Base-by-base conservation (phyloP, 2,329 filamentous ascomycete species). In the Pseudogymnoascus sp. region DNA sequence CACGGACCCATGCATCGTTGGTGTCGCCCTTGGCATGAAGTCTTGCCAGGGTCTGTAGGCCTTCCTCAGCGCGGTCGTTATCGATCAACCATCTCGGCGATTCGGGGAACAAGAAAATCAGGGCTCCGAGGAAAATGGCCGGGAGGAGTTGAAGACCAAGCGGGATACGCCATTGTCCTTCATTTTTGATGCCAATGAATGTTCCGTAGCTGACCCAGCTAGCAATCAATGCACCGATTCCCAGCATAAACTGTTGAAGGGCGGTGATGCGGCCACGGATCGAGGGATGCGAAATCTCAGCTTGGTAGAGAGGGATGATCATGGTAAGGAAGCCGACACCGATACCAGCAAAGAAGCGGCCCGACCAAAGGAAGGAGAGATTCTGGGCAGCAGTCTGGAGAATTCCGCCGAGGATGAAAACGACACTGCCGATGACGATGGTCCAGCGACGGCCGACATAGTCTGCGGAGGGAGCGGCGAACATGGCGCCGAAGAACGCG, bases 201-300 rank as follows among this genome's bases (percentile, higher is more conserved):
- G 76, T 77, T 49, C 86, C 90, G 65, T 86, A 93, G 0, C 84
- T 85, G 58, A 89, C 84, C 89, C 89, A 92, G 0, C 85, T 81
- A 0, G 90, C 90, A 14, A 86, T 76, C 1, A 94, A 80, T 14
- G 88, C 78, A 62, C 90, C 90, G 28, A 93, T 82, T 1, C 89
- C 90, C 60, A 93, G 73, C 89, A 92, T 92, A 71, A 92, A 92
- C 69, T 92, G 90, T 72, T 92, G 90, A 3, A 93, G 78, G 30
- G 85, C 83, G 0, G 89, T 92, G 33, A 94, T 63, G 65, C 86
- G 79, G 11, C 90, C 90, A 72, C 90, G 84, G 69, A 93, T 93
- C 63, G 81, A 82, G 1, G 90, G 90, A 71, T 93, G 90, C 3
- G 87, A 86, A 23, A 93, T 80, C 70, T 94, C 90, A 22, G 88